Base-by-base conservation (phyloP, 805 yeast species). In the Metschnikowia drakensbergensis region DNA sequence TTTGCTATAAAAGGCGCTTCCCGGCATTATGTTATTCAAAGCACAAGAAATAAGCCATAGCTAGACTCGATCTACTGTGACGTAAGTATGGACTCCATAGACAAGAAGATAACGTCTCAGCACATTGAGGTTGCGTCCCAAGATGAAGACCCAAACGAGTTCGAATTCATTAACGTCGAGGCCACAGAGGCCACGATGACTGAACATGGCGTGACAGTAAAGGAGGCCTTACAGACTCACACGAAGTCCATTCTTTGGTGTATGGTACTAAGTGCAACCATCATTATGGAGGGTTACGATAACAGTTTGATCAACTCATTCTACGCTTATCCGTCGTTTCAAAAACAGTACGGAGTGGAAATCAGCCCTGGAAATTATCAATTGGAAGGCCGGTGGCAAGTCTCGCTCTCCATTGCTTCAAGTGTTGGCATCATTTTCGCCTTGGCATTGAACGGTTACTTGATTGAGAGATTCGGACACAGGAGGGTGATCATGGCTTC, bases 401-500 rank as follows among this genome's bases (percentile, higher is more conserved):
- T 50, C 32, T 46, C 45, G 13, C 46, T 50, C 26, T 54, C 57
- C 17, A 43, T 47, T 31, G 54, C 58, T 10, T 42, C 55, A 29
- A 39, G 54, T 28, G 64, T 54, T 23, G 66, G 72, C 47, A 52
- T 62, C 13, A 64, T 79, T 44, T 45, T 75, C 26, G 82, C 81
- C 28, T 65, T 76, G 45, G 65, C 68, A 36, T 45, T 67, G 33
- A 71, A 72, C 41, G 80, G 80, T 45, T 52, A 61, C 47, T 58
- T 72, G 27, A 68, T 73, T 25, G 80, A 77, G 47, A 58, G 60
- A 35, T 61, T 66, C 48, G 83, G 83, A 7, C 69, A 76, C 58
- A 68, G 69, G 42, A 61, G 58, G 55, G 68, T 72, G 7, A 51
- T 72, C 37, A 52, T 69, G 45, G 49, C 48, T 7, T 55, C 63